These are phyloP conservation scores for Hortaea sp. DNA, from an alignment of 2,329 filamentous ascomycete species.

Conservation along the genomic window DNA sequence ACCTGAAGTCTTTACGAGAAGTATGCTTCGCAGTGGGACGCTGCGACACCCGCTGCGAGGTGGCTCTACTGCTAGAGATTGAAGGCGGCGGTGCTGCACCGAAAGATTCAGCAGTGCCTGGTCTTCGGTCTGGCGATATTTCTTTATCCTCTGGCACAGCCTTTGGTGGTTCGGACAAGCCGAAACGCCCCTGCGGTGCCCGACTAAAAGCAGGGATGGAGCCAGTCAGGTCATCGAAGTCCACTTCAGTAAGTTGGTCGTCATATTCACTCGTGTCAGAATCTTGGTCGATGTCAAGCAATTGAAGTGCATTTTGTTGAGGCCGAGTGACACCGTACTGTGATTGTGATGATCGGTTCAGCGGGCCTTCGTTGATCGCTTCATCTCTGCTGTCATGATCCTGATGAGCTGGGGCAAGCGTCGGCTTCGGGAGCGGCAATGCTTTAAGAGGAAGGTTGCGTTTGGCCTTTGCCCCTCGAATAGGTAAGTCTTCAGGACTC, in stretches of 20 bases:
- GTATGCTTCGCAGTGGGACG: constrained; percentile 14
- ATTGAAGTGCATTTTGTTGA: constrained; percentile 9
- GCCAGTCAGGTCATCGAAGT: constrained; percentile 17
- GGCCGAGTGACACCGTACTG: constrained; percentile 24
- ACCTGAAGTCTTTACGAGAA: constrained; percentile 29
- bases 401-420: constrained; percentile 15
- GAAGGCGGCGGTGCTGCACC: constrained; percentile 24
- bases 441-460: constrained; percentile 22
- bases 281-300: constrained; percentile 17
- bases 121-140: constrained; percentile 24
- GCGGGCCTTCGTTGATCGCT: constrained; percentile 17
- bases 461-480: constrained; percentile 14
- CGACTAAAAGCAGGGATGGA: constrained; percentile 16
- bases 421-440: constrained; percentile 22
- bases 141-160: constrained; percentile 26
- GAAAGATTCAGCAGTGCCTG: constrained; percentile 21
- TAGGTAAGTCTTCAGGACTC: constrained; percentile 14
- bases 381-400: constrained; percentile 4
- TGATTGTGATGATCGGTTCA: constrained; percentile 25
- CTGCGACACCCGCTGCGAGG: constrained; percentile 10
- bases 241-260: constrained; percentile 12
- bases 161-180: constrained; percentile 22
- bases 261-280: constrained; percentile 20
- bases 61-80: constrained; percentile 20
- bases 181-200: constrained; percentile 20